Conservation (phyloP, 202 grass and related monocot species). For the Saccharum hybrid region DNA sequence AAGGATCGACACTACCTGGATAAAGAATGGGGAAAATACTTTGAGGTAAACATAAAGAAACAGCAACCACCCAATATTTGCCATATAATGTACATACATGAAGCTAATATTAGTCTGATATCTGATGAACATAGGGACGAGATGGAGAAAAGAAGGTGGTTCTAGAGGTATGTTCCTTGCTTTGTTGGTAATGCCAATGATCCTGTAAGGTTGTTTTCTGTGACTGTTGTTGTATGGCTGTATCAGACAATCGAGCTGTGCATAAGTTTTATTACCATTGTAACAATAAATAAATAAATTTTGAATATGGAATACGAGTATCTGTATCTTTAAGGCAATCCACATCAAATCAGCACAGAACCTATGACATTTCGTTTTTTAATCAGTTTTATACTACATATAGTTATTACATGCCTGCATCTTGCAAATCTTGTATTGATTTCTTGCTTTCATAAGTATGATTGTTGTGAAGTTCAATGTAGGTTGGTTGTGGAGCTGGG, state of each 20-base stretch:
- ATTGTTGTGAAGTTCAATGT: conserved; percentile 36
- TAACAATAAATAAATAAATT: background rate
- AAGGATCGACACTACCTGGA: conserved; percentile 96
- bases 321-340: background rate
- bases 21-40: conserved; percentile 91
- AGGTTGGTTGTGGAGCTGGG: conserved; percentile 92
- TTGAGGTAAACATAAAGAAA: conserved; percentile 58
- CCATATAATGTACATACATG: conserved; percentile 1
- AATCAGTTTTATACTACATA: conserved; percentile 1
- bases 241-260: background rate
- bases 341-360: background rate
- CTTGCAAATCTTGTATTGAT: conserved; percentile 4
- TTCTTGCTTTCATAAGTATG: conserved; percentile 42
- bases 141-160: conserved; percentile 56
- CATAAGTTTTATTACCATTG: background rate
- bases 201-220: conserved; percentile 32
- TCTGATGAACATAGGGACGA: conserved; percentile 48
- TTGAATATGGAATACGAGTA: background rate
- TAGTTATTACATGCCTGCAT: conserved; percentile 2
- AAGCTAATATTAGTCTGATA: conserved; percentile 33
- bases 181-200: conserved; percentile 4
- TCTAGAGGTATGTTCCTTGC: conserved; percentile 63
- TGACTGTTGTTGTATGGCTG: background rate
- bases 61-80: background rate
- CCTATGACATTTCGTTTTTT: background rate